Percentiles rank a stretch among this genome's conserved stretches.
phyloP scores from a whole-genome alignment of 495 filamentous ascomycete species.

The Ramalina intermedia region DNA sequence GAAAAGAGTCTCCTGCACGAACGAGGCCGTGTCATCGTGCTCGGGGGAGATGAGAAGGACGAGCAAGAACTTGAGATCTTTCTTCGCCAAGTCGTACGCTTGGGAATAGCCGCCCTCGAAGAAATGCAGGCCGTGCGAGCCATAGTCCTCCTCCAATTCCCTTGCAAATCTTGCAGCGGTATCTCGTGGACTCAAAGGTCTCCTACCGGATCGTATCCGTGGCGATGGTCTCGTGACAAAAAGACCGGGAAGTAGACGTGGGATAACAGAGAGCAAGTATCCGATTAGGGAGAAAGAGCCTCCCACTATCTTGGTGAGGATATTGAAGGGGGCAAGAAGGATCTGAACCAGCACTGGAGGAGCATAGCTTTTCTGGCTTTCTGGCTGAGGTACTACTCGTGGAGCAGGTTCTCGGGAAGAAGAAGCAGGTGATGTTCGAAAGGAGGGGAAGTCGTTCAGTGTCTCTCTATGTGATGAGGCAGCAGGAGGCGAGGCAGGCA shows the following conservation, averaged over 20 bases:
- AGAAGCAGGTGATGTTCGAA: conserved; percentile 20
- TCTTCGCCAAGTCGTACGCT: conserved; percentile 75
- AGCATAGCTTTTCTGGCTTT: conserved; percentile 44
- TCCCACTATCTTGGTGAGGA: conserved; percentile 55
- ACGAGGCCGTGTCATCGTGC: conserved; percentile 80
- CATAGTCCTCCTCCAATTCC: conserved; percentile 91
- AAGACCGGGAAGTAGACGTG: conserved; percentile 43
- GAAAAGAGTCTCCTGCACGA: conserved; percentile 68
- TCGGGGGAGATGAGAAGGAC: conserved; percentile 79
- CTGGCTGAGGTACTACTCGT: conserved; percentile 61
- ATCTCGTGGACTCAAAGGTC: conserved; percentile 66
- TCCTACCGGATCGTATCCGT: conserved; percentile 49
- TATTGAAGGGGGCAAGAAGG: conserved; percentile 66
- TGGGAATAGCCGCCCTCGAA: conserved; percentile 80
- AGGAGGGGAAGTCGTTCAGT: conserved; percentile 38
- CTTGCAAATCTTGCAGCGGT: conserved; percentile 77
- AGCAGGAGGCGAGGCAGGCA: conserved; percentile 37
- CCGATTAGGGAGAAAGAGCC: conserved; percentile 50
- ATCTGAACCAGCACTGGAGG: conserved; percentile 62
- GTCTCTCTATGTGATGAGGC: conserved; percentile 52
- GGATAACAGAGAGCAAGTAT: conserved; percentile 67
- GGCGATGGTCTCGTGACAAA: conserved; percentile 28
- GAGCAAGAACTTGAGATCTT: conserved; percentile 77
- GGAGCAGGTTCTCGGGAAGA: conserved; percentile 51
- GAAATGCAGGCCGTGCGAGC: conserved; percentile 51